Conservation (phyloP, 495 filamentous ascomycete species). For the Chaetomidium leptoderma region DNA sequence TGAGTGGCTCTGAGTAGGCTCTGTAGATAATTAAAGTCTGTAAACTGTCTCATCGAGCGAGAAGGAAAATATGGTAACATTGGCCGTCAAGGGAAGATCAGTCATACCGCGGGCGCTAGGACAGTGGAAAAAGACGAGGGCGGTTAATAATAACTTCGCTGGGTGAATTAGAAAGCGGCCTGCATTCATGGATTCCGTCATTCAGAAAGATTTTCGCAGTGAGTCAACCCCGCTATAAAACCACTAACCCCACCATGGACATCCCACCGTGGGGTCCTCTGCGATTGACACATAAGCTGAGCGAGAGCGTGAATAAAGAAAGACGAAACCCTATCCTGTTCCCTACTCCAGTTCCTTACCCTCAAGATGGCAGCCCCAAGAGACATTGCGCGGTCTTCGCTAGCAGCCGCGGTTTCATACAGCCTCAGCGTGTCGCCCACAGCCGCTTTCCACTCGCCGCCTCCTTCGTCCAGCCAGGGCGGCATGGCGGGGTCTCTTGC, state of each 20-base stretch:
- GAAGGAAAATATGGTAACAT: neutral
- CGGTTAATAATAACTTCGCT: neutral
- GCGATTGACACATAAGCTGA: slow-evolving; percentile 8
- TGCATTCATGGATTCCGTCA: slow-evolving; percentile 28
- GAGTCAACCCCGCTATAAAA: slow-evolving; percentile 28
- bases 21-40: too few relatives aligned
- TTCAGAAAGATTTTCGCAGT: slow-evolving; percentile 26
- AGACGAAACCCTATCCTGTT: neutral
- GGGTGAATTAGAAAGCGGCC: slow-evolving; percentile 1
- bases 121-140: neutral
- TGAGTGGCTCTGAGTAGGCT: too few relatives aligned
- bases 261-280: slow-evolving; percentile 18
- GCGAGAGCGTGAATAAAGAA: slow-evolving; percentile 2
- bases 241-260: slow-evolving; percentile 22
- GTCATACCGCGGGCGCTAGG: neutral
- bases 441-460: slow-evolving; percentile 60
- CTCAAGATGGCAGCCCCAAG: slow-evolving; percentile 40
- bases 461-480: slow-evolving; percentile 36
- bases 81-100: too few relatives aligned
- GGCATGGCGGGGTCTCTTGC: slow-evolving; percentile 29
- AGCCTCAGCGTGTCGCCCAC: slow-evolving; percentile 51
- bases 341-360: neutral
- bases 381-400: slow-evolving; percentile 35
- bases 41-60: too few relatives aligned
- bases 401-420: slow-evolving; percentile 44